phyloP scores from a whole-genome alignment of 2,329 filamentous ascomycete species.

The Calonectria honghensis region DNA sequence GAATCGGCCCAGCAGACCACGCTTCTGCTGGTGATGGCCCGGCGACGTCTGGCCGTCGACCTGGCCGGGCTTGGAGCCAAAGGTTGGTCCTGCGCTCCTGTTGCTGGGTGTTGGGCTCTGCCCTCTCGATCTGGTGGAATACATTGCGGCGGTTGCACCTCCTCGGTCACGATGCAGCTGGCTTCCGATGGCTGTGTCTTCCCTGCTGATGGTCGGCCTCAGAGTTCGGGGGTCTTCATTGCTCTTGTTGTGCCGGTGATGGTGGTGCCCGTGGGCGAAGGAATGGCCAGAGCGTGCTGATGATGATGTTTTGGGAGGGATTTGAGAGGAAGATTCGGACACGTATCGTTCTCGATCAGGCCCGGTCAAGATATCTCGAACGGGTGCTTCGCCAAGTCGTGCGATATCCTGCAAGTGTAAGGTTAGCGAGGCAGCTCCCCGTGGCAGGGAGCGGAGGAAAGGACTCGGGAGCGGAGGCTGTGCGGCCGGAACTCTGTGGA shows the following conservation, averaged over 20 bases:
- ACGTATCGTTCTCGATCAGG: constrained; percentile 82
- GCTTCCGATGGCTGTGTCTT: constrained; percentile 76
- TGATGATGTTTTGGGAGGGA: constrained; percentile 77
- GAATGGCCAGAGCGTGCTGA: constrained; percentile 76
- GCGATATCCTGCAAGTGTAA: constrained; percentile 77
- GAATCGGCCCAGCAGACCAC: constrained; percentile 70
- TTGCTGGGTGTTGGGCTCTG: constrained; percentile 89
- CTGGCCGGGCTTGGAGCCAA: constrained; percentile 69
- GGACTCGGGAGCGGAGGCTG: constrained; percentile 27
- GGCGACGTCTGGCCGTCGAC: constrained; percentile 77
- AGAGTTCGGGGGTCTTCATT: constrained; percentile 79
- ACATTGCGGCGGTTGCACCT: constrained; percentile 68
- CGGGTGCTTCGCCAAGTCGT: constrained; percentile 85
- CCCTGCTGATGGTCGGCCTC: constrained; percentile 84
- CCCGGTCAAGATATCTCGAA: constrained; percentile 81
- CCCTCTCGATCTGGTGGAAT: constrained; percentile 75
- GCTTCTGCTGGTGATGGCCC: constrained; percentile 68
- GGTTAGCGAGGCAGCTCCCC: constrained; percentile 51
- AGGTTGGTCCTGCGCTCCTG: constrained; percentile 71
- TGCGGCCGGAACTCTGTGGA: constrained; percentile 33
- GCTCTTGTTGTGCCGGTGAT: constrained; percentile 82
- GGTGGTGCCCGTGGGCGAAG: constrained; percentile 78
- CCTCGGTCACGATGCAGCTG: constrained; percentile 69
- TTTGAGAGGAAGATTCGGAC: constrained; percentile 67
- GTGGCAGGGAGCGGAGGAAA: constrained; percentile 26